Conservation (phyloP, 1,284 basidiomycete species). For the Naganishia albida region DNA sequence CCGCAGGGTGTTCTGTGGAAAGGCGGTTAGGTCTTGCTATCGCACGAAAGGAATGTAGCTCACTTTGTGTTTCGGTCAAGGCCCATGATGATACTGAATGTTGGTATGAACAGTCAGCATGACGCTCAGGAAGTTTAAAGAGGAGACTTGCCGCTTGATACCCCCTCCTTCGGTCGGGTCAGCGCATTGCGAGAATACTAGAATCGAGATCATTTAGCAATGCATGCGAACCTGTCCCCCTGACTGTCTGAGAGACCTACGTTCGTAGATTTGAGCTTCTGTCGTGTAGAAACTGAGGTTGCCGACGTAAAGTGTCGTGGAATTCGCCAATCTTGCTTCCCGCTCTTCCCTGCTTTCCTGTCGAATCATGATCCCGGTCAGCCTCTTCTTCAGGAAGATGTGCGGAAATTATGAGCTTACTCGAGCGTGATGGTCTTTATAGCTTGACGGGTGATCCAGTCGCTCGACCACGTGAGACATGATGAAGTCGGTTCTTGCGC, state of each 20-base stretch:
- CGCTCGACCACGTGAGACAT: conserved; percentile 86
- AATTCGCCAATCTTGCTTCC: conserved; percentile 56
- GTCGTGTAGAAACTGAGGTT: conserved; percentile 98
- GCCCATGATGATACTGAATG: conserved; percentile 86
- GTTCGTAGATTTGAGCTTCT: conserved; percentile 98
- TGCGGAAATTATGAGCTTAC: conserved; percentile 46
- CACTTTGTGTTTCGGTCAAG: conserved; percentile 91
- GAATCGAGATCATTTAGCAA: not conserved
- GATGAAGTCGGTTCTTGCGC: conserved; percentile 24
- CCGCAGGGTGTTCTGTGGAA: conserved; percentile 86
- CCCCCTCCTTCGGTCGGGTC: conserved; percentile 87
- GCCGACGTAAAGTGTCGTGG: conserved; percentile 73
- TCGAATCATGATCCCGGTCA: conserved; percentile 14
- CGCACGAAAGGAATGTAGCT: conserved; percentile 12
- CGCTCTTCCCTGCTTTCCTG: conserved; percentile 55
- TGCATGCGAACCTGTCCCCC: not conserved
- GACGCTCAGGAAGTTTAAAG: not conserved
- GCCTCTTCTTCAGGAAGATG: not conserved
- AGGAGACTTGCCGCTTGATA: conserved; percentile 69
- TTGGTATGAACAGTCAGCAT: conserved; percentile 6
- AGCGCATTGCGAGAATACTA: conserved; percentile 86
- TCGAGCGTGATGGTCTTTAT: conserved; percentile 83
- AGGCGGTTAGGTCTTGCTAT: not conserved
- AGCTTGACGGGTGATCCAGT: conserved; percentile 90
- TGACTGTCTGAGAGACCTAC: conserved; percentile 39